Evolutionary conservation across 495 filamentous ascomycete genomes (phyloP), one percentile per base, ranked within the genome.

Genomic region (Podospora bellae-mahoneyi): DNA sequence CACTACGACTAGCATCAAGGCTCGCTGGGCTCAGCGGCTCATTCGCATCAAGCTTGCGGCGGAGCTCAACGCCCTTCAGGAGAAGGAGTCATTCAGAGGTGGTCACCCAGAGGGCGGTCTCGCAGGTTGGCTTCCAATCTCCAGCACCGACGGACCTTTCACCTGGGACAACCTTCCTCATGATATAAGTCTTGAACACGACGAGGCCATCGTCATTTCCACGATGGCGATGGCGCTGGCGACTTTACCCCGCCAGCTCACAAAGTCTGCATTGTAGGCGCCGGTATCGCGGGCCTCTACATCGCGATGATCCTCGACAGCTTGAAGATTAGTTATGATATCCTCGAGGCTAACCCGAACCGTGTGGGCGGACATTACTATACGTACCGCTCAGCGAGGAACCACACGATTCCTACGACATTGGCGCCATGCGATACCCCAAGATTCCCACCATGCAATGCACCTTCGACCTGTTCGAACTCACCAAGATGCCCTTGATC

Each of bases 371-470:
- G 78, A 9, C 58, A 77, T 18, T 64, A 77, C 5, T 79, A 69
- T 55, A 79, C 77, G 3, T 71, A 81, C 61, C 18, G 73, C 3
- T 79, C 66, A 27, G 6, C 18, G 39, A 69, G 60, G n/a, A 58
- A 20, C 55, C 57, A n/a, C 77, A 79, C 59, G 71, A 80, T 62
- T 83, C 83, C 67, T 83, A 76, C 64, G 82, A 84, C 68, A 75
- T 79, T 20, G 81, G 81, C 7, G 78, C 75, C 1, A 83, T 82
- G 80, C 68, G 81, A 44, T 82, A 74, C 66, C 80, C 80, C 4
- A 39, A 78, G 16, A 78, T 62, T 27, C 30, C 55, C 0, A 53
- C 76, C 32, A 79, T 79, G 77, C 23, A 64, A 2, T 3, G 69
- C 15, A 23, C 48, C 19, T 70, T 70, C 44, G 53, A 66, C 18